These are phyloP conservation scores for Trichopus zeylanicus DNA, from an alignment of 116 monocot genomes.

Conservation along the genomic window DNA sequence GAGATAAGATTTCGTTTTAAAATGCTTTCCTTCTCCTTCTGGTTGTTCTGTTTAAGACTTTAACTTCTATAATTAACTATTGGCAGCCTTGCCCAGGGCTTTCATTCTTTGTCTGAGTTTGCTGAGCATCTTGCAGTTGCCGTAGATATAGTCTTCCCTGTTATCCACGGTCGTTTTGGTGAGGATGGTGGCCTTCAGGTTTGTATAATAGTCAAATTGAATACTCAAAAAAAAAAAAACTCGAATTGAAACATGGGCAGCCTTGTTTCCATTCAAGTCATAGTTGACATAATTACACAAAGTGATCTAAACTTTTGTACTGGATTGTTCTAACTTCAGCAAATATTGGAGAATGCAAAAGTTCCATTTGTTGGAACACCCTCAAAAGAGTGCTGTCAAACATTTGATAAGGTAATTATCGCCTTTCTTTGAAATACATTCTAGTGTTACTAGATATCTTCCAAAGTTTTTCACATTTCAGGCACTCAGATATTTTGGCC, in stretches of 20 bases:
- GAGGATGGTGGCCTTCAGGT: conserved; percentile 98
- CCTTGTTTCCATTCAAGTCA: neutral
- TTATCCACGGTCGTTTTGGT: conserved; percentile 91
- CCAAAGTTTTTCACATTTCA: too few relatives aligned
- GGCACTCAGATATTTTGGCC: too few relatives aligned
- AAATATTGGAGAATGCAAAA: conserved; percentile 76
- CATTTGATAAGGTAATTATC: conserved; percentile 98
- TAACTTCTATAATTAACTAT: conserved; percentile 1
- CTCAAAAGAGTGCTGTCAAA: conserved; percentile 54
- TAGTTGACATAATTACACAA: neutral
- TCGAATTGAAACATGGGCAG: neutral
- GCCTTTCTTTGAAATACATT: too few relatives aligned
- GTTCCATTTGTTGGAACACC: conserved; percentile 87
- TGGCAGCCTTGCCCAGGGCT: conserved; percentile 76
- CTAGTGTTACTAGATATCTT: too few relatives aligned
- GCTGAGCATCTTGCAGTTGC: conserved; percentile 60
- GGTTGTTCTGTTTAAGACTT: neutral
- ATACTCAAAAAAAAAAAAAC: too few relatives aligned
- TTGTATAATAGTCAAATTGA: conserved; percentile 5
- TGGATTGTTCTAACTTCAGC: conserved; percentile 25
- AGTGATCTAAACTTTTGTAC: neutral
- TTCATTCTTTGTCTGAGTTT: conserved; percentile 59
- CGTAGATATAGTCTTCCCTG: conserved; percentile 86
- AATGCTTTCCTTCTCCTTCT: conserved; percentile 1
- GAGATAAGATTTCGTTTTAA: conserved; percentile 36